Evolutionary conservation across 2,329 filamentous ascomycete genomes (phyloP), one percentile per base, ranked within the genome.

Genomic region (Gremmenia infestans): DNA sequence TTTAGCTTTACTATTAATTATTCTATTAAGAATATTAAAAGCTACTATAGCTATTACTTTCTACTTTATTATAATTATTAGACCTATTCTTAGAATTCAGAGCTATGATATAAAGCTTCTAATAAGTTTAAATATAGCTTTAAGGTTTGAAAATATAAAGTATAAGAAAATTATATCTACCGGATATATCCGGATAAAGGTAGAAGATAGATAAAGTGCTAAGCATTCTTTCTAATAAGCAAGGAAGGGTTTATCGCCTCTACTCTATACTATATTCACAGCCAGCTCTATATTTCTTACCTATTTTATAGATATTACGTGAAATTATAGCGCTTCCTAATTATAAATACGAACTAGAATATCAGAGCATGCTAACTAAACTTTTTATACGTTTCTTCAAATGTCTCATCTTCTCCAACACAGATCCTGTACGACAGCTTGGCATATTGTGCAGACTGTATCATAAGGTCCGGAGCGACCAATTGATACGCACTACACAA

Each of bases 121-220:
- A 49, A 36, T 49, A 49, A 49, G 25, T 49, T 36, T 9, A 17
- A 35, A 49, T 49, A 14, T 36, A 49, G 15, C 7, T 35, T 9
- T 32, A 49, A 49, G 15, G 47, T 49, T 49, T 49, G 9, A 49
- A 49, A 23, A 49, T 25, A 25, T 7, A 25, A 25, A 25, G 23
- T 25, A 25, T 25, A 35, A 47, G 52, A 57, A 60, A 59, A 56
- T 42, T 53, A 23, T 19, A 19, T 19, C 42, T 54, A 45, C 56
- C 53, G 48, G 51, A 59, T 60, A 59, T 60, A 60, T 55, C 56
- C 50, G 52, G 54, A 60, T 45, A 55, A 55, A 58, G 22, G 55
- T 56, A 19, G 42, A 52, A 53, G 55, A 45, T 57, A 25, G 25
- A 60, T 55, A 53, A 56, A 60, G 56, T 56, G 48, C 56, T 28